phyloP scores from a whole-genome alignment of 495 filamentous ascomycete species.

The Penicillium angulare region DNA sequence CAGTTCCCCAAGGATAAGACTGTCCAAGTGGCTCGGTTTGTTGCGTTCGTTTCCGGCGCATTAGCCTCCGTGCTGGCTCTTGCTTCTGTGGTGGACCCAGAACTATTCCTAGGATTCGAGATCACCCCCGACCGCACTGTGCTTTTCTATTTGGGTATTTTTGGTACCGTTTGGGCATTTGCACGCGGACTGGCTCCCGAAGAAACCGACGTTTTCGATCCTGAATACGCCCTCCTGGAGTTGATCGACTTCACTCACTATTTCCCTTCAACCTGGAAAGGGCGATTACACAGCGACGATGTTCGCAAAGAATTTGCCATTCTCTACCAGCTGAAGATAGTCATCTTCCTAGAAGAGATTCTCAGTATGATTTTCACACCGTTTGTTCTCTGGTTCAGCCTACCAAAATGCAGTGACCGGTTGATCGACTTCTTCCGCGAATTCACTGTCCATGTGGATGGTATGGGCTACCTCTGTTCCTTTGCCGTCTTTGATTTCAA shows the following conservation, averaged over 20 bases:
- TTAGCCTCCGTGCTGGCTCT: constrained; percentile 79
- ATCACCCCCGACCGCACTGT: constrained; percentile 81
- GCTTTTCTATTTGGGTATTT: constrained; percentile 73
- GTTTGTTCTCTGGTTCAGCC: constrained; percentile 80
- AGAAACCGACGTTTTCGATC: constrained; percentile 87
- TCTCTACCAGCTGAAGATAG: constrained; percentile 82
- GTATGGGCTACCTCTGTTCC: constrained; percentile 90
- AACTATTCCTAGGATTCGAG: constrained; percentile 89
- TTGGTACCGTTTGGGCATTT: constrained; percentile 76
- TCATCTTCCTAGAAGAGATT: constrained; percentile 91
- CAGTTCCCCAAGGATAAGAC: constrained; percentile 97
- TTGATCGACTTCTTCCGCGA: constrained; percentile 97
- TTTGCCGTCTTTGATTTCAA: constrained; percentile 99
- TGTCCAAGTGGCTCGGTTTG: constrained; percentile 73
- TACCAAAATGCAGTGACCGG: constrained; percentile 87
- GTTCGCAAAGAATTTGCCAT: constrained; percentile 78
- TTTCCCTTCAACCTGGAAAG: constrained; percentile 82
- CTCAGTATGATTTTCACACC: constrained; percentile 90
- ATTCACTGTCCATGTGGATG: constrained; percentile 95
- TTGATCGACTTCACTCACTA: constrained; percentile 93
- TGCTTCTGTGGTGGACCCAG: constrained; percentile 79
- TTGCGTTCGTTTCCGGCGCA: constrained; percentile 84
- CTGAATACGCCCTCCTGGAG: constrained; percentile 80
- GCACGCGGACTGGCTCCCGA: constrained; percentile 78
- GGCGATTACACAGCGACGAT: constrained; percentile 84